Conservation (phyloP, 805 yeast genomes). For the Saccharomyces mikatae region DNA sequence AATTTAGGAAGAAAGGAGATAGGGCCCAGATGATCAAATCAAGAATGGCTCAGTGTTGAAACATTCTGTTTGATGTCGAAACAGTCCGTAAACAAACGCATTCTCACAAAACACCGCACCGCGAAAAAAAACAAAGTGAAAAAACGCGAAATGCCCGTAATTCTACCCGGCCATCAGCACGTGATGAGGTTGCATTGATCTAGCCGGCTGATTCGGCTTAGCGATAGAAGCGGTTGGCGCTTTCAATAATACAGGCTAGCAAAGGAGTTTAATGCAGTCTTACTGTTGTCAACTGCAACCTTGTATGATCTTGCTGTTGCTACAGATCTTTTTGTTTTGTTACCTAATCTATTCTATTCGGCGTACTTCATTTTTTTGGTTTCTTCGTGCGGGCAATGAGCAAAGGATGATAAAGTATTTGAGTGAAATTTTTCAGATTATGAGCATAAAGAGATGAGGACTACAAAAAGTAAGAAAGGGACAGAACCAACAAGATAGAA, state of each 20-base stretch:
- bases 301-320: neutral
- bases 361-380: neutral
- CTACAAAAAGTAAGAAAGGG: neutral
- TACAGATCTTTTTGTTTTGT: neutral
- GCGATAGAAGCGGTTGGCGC: neutral
- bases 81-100: neutral
- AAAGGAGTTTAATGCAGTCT: neutral
- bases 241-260: neutral
- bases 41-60: neutral
- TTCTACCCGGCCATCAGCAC: neutral
- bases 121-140: neutral
- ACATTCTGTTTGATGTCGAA: neutral
- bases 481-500: neutral
- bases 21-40: neutral
- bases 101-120: neutral
- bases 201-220: neutral
- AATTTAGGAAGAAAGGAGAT: neutral
- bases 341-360: neutral
- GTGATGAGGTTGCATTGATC: neutral
- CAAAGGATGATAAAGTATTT: neutral
- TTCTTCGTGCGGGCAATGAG: neutral
- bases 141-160: neutral
- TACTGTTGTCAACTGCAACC: neutral
- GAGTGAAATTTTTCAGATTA: neutral
- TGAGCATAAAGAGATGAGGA: neutral